These are phyloP conservation scores for Hibiscus tridactylites DNA, from an alignment of 345 rosid species.

Conservation along the genomic window DNA sequence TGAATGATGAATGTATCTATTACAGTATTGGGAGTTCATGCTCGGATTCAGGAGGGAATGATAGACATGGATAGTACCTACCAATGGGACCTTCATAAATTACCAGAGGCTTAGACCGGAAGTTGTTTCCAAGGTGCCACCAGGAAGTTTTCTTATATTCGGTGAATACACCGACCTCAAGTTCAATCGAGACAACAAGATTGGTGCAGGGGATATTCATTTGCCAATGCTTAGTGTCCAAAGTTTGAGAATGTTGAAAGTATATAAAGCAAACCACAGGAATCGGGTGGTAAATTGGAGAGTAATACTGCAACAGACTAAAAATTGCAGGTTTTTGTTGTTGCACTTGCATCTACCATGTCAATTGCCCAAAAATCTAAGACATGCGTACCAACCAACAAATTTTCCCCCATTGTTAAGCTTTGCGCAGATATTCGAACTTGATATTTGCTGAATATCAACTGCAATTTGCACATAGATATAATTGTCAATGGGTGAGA, in stretches of 20 bases:
- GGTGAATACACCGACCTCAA: too few species aligned
- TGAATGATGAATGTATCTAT: too few species aligned
- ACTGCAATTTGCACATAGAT: too few species aligned
- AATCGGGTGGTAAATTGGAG: conserved; percentile 23
- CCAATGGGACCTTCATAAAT: conserved; percentile 78
- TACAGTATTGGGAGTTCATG: conserved; percentile 38
- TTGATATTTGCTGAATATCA: background rate
- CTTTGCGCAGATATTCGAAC: background rate
- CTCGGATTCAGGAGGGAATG: conserved; percentile 54
- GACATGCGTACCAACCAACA: too few species aligned
- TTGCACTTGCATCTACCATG: too few species aligned
- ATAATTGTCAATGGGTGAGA: background rate
- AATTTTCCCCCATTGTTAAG: background rate
- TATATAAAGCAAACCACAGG: conserved; percentile 20
- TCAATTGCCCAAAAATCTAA: too few species aligned
- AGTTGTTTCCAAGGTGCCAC: too few species aligned
- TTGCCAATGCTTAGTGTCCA: conserved; percentile 61
- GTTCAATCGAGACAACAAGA: too few species aligned
- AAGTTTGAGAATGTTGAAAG: conserved; percentile 41
- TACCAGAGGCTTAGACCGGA: conserved; percentile 59
- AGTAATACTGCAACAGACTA: too few species aligned
- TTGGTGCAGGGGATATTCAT: conserved; percentile 52
- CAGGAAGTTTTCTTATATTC: too few species aligned
- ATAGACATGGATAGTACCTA: conserved; percentile 81
- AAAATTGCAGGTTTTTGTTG: too few species aligned